phyloP scores from a whole-genome alignment of 805 yeast species.

The Candida nanaspora region DNA sequence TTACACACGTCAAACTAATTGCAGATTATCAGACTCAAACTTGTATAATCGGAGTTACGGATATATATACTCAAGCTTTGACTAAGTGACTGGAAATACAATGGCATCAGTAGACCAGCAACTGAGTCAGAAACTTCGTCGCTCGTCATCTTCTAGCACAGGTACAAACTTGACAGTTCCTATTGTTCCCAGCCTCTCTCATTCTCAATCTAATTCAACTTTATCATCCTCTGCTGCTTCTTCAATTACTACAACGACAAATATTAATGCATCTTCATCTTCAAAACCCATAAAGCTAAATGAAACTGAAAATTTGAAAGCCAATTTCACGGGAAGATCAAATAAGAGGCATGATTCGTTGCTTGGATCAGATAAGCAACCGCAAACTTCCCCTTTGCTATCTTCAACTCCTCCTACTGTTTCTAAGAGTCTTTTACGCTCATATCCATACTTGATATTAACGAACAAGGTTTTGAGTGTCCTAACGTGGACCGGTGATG shows the following conservation, averaged over 20 bases:
- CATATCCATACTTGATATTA: conserved; percentile 79
- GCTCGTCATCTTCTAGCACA: background rate
- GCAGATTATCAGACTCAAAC: no score
- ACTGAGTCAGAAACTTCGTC: background rate
- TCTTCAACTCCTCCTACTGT: conserved; percentile 89
- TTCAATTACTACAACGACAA: background rate
- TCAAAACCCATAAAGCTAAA: conserved; percentile 15
- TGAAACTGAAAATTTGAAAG: conserved; percentile 28
- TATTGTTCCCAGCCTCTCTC: no score
- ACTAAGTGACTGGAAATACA: no score
- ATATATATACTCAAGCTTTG: no score
- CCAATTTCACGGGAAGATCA: conserved; percentile 33
- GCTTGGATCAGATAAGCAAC: conserved; percentile 11
- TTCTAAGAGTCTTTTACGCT: conserved; percentile 70
- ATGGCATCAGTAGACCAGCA: no score
- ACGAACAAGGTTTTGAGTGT: conserved; percentile 64
- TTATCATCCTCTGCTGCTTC: background rate
- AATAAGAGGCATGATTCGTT: conserved; percentile 7
- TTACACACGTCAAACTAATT: no score
- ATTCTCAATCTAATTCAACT: background rate
- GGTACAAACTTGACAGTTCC: background rate
- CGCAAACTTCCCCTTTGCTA: conserved; percentile 71
- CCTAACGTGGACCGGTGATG: conserved; percentile 88
- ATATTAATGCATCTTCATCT: background rate
- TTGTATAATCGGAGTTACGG: no score